Conservation (phyloP, 2,329 filamentous ascomycete species). For the Dothideomycetes sp. region DNA sequence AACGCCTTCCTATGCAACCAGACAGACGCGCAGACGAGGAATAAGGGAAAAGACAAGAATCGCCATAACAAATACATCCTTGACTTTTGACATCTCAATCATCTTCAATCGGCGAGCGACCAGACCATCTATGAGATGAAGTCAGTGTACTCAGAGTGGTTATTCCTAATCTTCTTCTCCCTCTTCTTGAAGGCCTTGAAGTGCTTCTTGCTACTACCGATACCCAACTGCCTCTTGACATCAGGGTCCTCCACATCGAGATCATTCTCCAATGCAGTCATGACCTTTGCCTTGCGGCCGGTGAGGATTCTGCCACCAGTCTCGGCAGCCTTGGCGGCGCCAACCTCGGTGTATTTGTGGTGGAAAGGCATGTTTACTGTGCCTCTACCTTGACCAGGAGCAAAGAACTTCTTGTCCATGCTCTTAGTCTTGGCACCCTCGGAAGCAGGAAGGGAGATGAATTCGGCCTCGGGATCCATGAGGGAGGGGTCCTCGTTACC, state of each 20-base stretch:
- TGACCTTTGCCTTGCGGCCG: slow-evolving; percentile 69
- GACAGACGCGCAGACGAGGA: too few species aligned
- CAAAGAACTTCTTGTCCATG: slow-evolving; percentile 87
- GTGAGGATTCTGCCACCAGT: slow-evolving; percentile 57
- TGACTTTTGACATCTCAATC: too few species aligned
- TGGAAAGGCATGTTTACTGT: slow-evolving; percentile 75
- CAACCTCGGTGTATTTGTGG: slow-evolving; percentile 79
- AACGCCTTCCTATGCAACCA: too few species aligned
- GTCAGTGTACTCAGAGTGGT: slow-evolving; percentile 10
- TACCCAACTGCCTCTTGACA: slow-evolving; percentile 28
- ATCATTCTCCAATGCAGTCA: slow-evolving; percentile 75
- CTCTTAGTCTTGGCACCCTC: slow-evolving; percentile 63
- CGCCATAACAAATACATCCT: too few species aligned
- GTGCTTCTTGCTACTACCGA: slow-evolving; percentile 73
- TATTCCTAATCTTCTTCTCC: slow-evolving; percentile 17
- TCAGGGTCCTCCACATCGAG: slow-evolving; percentile 62
- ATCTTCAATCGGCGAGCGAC: too few species aligned
- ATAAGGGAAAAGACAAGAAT: too few species aligned
- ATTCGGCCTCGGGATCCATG: slow-evolving; percentile 39
- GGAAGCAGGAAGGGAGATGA: slow-evolving; percentile 26
- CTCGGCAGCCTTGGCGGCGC: slow-evolving; percentile 28
- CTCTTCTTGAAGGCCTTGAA: slow-evolving; percentile 65
- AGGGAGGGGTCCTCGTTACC: slow-evolving; percentile 28
- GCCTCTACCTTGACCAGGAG: slow-evolving; percentile 46
- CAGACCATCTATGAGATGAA: too few species aligned